Base-by-base conservation (phyloP, 305 asterid genomes). In the Nicotiana rustica region DNA sequence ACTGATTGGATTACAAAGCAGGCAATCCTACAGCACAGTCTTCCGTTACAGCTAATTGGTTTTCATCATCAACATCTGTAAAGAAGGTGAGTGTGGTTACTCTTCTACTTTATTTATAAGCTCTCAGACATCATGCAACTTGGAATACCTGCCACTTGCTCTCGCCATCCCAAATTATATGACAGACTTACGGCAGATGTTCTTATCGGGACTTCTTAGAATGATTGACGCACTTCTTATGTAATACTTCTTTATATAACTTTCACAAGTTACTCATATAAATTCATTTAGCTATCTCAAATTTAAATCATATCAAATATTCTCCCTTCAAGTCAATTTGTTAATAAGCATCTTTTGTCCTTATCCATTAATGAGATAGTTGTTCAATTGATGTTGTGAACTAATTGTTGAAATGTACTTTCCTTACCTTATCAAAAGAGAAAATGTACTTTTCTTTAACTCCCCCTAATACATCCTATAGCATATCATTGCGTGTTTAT, bases 31-130 rank as follows among this genome's bases (percentile, higher is more conserved):
- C 85, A 81, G 80, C 82, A 89, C 94, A 92, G 82, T 83, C 92
- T 80, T 91, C 98, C 76, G 91, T 92, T 81, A 83, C 99, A 69
- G 92, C 94, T 87, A 79, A 88, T 87, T 96, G 98, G 99, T 96
- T 96, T 92, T 66, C 94, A 70, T 93, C 99, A 79, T 55, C 97
- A 33, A 88, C 90, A 87, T 94, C 99, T 80, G 95, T 92, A 67
- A 96, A 93, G 90, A 94, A 93, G 97, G 99, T 94, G 49, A 29
- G 71, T 77, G 47, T 81, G 68, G 84, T 84, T 81, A 55, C 75
- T 38, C 14, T 82, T 55, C 31, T 81, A 41, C 84, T 82, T 81
- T 25, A 64, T 55, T 15, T 82, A 49, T 62, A 61, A 73, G 44
- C 62, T 75, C 79, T 25, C 25, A 75, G 65, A 75, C 25, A 8